phyloP scores from a whole-genome alignment of 2,329 filamentous ascomycete species.

The Paraconiothyrium brasiliense region DNA sequence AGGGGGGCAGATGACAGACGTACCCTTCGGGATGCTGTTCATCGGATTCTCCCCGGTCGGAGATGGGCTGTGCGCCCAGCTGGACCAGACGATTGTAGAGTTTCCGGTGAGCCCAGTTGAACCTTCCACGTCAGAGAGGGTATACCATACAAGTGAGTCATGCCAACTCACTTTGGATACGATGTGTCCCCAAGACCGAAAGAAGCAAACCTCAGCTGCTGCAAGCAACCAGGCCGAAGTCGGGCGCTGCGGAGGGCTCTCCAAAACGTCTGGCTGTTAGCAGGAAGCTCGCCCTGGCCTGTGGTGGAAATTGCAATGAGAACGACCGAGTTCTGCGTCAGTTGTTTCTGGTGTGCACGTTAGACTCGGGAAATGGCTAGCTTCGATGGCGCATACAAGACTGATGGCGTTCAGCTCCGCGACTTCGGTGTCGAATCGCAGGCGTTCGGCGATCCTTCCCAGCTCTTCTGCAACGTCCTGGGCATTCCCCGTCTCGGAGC shows the following conservation, averaged over 20 bases:
- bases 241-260: conserved; percentile 81
- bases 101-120: conserved; percentile 92
- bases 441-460: conserved; percentile 74
- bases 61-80: conserved; percentile 80
- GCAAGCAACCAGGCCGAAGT: conserved; percentile 75
- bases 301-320: conserved; percentile 91
- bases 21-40: conserved; percentile 94
- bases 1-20: conserved; percentile 37
- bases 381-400: conserved; percentile 65
- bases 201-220: conserved; percentile 76
- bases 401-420: conserved; percentile 80
- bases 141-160: background rate
- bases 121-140: conserved; percentile 60
- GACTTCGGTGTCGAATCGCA: conserved; percentile 80
- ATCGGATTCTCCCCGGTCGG: conserved; percentile 85
- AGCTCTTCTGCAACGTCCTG: conserved; percentile 91
- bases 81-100: conserved; percentile 84
- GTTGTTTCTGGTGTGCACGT: conserved; percentile 48
- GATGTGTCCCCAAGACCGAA: conserved; percentile 96
- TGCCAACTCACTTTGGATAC: conserved; percentile 78
- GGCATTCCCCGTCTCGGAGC: conserved; percentile 93
- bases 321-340: conserved; percentile 63
- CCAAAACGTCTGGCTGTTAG: conserved; percentile 86
- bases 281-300: conserved; percentile 91
- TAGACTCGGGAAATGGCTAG: conserved; percentile 12